Base-by-base conservation (phyloP, 2,329 filamentous ascomycete genomes). In the Elsinoe batatas region DNA sequence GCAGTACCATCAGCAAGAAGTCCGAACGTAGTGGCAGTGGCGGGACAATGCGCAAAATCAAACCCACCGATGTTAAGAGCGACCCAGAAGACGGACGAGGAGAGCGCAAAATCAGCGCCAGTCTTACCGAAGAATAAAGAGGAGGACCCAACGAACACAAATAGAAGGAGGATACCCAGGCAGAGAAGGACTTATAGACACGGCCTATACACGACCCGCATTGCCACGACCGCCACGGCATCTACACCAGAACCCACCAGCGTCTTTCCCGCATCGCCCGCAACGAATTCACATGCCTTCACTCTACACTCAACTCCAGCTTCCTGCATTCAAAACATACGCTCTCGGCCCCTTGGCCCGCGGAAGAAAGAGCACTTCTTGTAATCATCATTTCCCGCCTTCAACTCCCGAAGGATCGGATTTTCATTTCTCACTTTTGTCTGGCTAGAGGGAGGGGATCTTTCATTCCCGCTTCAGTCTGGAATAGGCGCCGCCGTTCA, bases 31-130 rank as follows among this genome's bases (percentile, higher is more conserved):
- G 74, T 60, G 74, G 74, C 20, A 76, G 74, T 62, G 75, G 72
- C 59, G 73, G 74, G 32, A 77, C 75, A 6, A 73, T 76, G 61
- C 76, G 76, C 63, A 76, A 76, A 61, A 66, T 76, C 17, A 35
- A 26, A 10, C 26, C 18, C 10, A 20, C n/a, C 7, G 26, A 44
- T 7, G 53, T 36, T 7, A 36, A 47, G 18, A 55, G 53, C 42
- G 53, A 55, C n/a, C 53, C 53, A 2, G 53, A 55, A 33, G 53
- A 55, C 17, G 26, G 15, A 46, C 6, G 40, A 47, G 40, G 40
- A 20, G 47, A 51, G 17, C 32, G 47, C 15, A 51, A 51, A 26
- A 32, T 51, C 18, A 51, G 47, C 47, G 47, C 33, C 15, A 35
- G 30, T 35, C 33, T 51, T 8, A 15, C 47, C 3, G 47, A 51